Evolutionary conservation across 2,329 filamentous ascomycete genomes (phyloP), one percentile per base, ranked within the genome.

Genomic region (Colletotrichum salicis): DNA sequence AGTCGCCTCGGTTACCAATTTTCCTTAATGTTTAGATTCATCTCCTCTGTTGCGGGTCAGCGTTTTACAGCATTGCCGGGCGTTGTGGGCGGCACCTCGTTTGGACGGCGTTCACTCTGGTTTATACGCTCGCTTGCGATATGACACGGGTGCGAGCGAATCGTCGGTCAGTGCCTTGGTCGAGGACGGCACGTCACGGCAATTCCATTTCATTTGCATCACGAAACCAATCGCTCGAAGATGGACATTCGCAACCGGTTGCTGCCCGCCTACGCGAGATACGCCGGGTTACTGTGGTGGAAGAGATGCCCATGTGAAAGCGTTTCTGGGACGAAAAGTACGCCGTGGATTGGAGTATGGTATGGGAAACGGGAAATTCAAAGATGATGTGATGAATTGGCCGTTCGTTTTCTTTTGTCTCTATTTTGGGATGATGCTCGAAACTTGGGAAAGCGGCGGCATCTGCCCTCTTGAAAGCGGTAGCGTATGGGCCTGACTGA

Each of bases 21-120:
- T 62, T 55, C 59, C 37, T 61, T 71, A 66, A 66, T 68, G 67
- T 60, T 74, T 64, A 69, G 66, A 67, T 56, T 57, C 74, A 60
- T 74, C 70, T 75, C 66, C 64, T 75, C 65, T 75, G 70, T 74
- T 69, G 55, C 66, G 64, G 66, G 73, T 73, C 64, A 73, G 70
- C 72, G 67, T 70, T 69, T 73, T 70, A 71, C 51, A 75, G 72
- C 74, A 75, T 74, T 73, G 74, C 67, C 71, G 66, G 74, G 74
- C 73, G 72, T 74, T 75, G 72, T 63, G 70, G 73, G 66, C 67
- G 73, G 64, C 56, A 74, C 67, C 66, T 74, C 62, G 64, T 73
- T 72, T 70, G 67, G 58, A 64, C 68, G 74, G 74, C 70, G 73
- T 73, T 74, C 70, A 60, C 61, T 74, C 60, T 74, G 68, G 73